These are phyloP conservation scores for Mercurialis annua DNA, from an alignment of 345 rosid species.

Conservation along the genomic window DNA sequence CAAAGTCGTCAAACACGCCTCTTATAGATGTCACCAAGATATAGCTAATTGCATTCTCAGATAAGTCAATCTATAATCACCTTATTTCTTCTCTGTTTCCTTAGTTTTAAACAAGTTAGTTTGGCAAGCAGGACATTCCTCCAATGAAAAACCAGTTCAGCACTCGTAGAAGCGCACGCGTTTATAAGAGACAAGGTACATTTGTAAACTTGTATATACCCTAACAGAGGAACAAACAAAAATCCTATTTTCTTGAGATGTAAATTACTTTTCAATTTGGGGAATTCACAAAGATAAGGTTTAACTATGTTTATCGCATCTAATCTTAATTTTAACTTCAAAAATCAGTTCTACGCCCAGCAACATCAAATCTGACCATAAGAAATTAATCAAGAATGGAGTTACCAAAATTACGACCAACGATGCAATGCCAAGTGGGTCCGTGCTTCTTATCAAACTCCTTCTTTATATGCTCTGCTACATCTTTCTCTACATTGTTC, in stretches of 20 bases:
- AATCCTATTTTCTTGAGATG: not conserved
- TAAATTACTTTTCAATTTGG: not conserved
- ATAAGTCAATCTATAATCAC: not conserved
- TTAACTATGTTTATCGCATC: not conserved
- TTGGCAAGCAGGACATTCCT: not conserved
- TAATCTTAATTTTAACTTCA: not conserved
- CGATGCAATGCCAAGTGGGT: constrained; percentile 99
- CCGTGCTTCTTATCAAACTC: constrained; percentile 94
- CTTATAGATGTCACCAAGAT: not conserved
- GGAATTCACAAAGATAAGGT: not conserved
- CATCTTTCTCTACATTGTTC: constrained; percentile 82
- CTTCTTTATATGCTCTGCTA: constrained; percentile 95
- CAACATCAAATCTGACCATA: constrained; percentile 14
- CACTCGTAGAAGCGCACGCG: not conserved
- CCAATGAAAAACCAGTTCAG: not conserved
- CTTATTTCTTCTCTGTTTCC: not conserved
- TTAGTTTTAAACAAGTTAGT: not conserved
- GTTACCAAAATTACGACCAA: constrained; percentile 96
- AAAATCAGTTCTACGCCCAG: constrained; percentile 3
- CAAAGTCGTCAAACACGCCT: not conserved
- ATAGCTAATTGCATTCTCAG: not conserved
- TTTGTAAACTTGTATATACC: not conserved
- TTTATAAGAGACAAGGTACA: not conserved
- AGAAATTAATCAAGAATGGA: not conserved
- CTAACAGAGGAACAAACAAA: not conserved